These are phyloP conservation scores for Clavariopsis aquatica DNA, from an alignment of 495 filamentous ascomycete genomes.

Conservation along the genomic window DNA sequence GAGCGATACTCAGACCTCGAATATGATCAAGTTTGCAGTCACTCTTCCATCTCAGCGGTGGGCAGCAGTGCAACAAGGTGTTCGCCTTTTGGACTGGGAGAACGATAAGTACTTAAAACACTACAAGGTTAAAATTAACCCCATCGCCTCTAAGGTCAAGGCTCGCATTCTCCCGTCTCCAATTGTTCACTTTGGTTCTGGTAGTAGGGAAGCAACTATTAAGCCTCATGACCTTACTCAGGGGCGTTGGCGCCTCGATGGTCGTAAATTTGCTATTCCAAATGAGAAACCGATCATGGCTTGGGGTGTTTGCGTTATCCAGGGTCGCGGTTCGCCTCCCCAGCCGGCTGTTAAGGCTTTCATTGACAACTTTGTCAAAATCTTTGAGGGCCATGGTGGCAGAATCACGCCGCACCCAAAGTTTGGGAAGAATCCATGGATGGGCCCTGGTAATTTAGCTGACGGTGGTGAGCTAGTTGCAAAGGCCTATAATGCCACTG, in stretches of 20 bases:
- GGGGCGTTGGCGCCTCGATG: slow-evolving; percentile 85
- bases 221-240: slow-evolving; percentile 53
- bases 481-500: slow-evolving; percentile 53
- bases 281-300: slow-evolving; percentile 57
- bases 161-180: slow-evolving; percentile 74
- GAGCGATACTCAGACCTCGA: slow-evolving; percentile 63
- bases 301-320: slow-evolving; percentile 70
- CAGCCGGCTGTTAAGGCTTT: slow-evolving; percentile 34
- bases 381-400: slow-evolving; percentile 74
- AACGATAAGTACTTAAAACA: slow-evolving; percentile 65
- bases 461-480: slow-evolving; percentile 57
- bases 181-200: slow-evolving; percentile 59
- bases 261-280: slow-evolving; percentile 70
- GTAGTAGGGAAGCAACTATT: slow-evolving; percentile 44
- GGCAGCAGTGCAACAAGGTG: slow-evolving; percentile 61
- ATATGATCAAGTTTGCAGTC: slow-evolving; percentile 88
- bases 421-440: slow-evolving; percentile 42
- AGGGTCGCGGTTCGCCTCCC: slow-evolving; percentile 43
- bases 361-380: slow-evolving; percentile 54
- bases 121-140: slow-evolving; percentile 69
- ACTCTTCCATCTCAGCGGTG: slow-evolving; percentile 64
- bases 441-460: slow-evolving; percentile 47
- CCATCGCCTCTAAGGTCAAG: slow-evolving; percentile 59
- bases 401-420: slow-evolving; percentile 44
- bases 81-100: slow-evolving; percentile 65